Percentiles rank a stretch among this genome's conserved stretches.
These are phyloP conservation scores for Suhomyces bokatorum DNA, from an alignment of 1,139 yeast genomes.

Conservation along the genomic window DNA sequence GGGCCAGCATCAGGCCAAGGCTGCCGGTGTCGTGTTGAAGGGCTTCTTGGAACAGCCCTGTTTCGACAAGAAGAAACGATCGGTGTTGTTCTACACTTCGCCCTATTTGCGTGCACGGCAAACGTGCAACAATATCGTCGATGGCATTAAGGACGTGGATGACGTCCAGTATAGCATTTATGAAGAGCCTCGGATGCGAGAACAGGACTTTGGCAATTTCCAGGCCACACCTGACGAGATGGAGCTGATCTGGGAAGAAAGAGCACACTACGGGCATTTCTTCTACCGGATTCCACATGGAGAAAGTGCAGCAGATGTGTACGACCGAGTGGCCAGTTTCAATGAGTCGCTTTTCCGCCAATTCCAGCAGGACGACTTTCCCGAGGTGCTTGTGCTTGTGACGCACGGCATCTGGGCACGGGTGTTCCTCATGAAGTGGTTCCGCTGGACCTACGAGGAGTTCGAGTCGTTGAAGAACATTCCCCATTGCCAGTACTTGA, in stretches of 20 bases:
- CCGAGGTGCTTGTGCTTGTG: conserved; percentile 74
- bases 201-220: conserved; percentile 92
- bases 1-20: conserved; percentile 68
- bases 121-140: conserved; percentile 68
- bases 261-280: conserved; percentile 89
- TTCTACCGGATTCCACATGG: conserved; percentile 91
- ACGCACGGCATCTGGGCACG: conserved; percentile 95
- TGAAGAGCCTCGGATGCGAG: conserved; percentile 89
- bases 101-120: conserved; percentile 83
- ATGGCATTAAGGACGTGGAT: conserved; percentile 54
- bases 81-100: conserved; percentile 68
- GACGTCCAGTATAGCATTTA: conserved; percentile 55
- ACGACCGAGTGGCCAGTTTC: conserved; percentile 85
- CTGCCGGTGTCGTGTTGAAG: conserved; percentile 64
- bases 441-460: conserved; percentile 85
- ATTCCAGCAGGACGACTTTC: conserved; percentile 66
- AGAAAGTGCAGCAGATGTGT: conserved; percentile 94
- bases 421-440: conserved; percentile 91
- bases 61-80: conserved; percentile 34
- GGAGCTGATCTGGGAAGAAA: conserved; percentile 74
- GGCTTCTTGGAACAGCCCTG: conserved; percentile 51
- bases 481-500: conserved; percentile 78
- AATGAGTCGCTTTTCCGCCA: conserved; percentile 84
- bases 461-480: conserved; percentile 80
- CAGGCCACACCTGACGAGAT: conserved; percentile 77